phyloP scores from a whole-genome alignment of 2,329 filamentous ascomycete species.

The Claviceps humidiphila region DNA sequence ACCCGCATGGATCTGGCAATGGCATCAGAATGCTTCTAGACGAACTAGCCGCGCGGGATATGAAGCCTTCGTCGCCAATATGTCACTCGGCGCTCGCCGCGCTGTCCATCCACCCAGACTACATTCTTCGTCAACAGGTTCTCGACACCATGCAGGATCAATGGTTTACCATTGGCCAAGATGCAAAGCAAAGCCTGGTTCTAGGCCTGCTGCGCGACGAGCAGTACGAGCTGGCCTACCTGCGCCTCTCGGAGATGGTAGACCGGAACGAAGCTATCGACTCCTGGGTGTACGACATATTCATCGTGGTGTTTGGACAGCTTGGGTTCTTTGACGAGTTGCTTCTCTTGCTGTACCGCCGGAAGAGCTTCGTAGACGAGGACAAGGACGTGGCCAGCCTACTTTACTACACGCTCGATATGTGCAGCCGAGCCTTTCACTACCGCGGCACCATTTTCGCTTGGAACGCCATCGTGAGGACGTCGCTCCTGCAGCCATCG shows the following conservation, averaged over 20 bases:
- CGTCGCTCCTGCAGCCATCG: constrained; percentile 28
- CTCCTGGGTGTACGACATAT: constrained; percentile 66
- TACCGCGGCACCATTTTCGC: constrained; percentile 52
- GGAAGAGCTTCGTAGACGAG: constrained; percentile 24
- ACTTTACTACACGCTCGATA: constrained; percentile 63
- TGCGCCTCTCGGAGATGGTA: constrained; percentile 54
- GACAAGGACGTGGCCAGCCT: constrained; percentile 33
- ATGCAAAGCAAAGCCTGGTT: constrained; percentile 53
- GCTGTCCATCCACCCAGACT: constrained; percentile 75
- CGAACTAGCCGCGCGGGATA: constrained; percentile 52
- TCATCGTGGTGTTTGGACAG: constrained; percentile 60
- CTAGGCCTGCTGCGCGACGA: constrained; percentile 67
- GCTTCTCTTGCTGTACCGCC: constrained; percentile 50
- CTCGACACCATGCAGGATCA: constrained; percentile 59
- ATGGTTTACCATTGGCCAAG: constrained; percentile 42
- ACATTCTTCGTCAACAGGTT: constrained; percentile 57
- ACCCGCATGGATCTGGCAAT: constrained; percentile 52
- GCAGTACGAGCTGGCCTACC: constrained; percentile 69
- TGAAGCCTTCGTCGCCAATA: constrained; percentile 51
- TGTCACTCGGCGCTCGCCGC: constrained; percentile 62
- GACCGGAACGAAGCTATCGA: constrained; percentile 41
- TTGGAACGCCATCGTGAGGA: constrained; percentile 54
- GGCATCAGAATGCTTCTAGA: constrained; percentile 50
- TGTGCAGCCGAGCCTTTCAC: constrained; percentile 51
- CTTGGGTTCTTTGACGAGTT: constrained; percentile 67